phyloP scores from a whole-genome alignment of 2,329 filamentous ascomycete species.

The Bipolaris sorokiniana region DNA sequence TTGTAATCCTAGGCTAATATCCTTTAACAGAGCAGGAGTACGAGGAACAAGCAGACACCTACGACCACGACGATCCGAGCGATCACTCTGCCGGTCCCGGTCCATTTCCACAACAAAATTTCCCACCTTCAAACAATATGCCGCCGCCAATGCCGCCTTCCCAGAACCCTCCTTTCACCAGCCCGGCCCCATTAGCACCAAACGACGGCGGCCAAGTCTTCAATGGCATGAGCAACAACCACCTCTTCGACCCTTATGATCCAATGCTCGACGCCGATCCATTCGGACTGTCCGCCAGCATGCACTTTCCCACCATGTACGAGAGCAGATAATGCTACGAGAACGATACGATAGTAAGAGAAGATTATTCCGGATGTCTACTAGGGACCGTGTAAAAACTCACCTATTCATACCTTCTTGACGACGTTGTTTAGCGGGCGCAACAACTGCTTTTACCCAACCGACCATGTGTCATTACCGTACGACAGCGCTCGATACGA shows the following conservation, averaged over 20 bases:
- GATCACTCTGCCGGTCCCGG: constrained; percentile 72
- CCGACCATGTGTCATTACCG: constrained; percentile 23
- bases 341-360: constrained; percentile 16
- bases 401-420: constrained; percentile 18
- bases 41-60: constrained; percentile 85
- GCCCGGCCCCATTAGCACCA: constrained; percentile 40
- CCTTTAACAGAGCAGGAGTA: constrained; percentile 91
- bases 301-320: constrained; percentile 88
- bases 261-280: constrained; percentile 91
- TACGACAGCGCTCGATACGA: constrained; percentile 34
- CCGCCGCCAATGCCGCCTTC: constrained; percentile 48
- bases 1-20: constrained; percentile 72
- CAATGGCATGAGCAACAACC: constrained; percentile 56
- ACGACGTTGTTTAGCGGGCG: constrained; percentile 44
- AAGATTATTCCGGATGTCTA: constrained; percentile 8
- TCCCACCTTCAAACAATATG: constrained; percentile 56
- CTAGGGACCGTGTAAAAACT: constrained; percentile 6
- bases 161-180: constrained; percentile 46
- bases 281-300: constrained; percentile 89
- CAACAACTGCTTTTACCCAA: constrained; percentile 17
- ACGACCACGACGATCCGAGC: constrained; percentile 75
- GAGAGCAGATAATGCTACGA: constrained; percentile 47
- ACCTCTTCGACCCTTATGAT: constrained; percentile 74
- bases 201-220: constrained; percentile 48
- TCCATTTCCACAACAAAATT: constrained; percentile 64